Conservation (phyloP, 768 basidiomycete species). For the Sutorius australiensis region DNA sequence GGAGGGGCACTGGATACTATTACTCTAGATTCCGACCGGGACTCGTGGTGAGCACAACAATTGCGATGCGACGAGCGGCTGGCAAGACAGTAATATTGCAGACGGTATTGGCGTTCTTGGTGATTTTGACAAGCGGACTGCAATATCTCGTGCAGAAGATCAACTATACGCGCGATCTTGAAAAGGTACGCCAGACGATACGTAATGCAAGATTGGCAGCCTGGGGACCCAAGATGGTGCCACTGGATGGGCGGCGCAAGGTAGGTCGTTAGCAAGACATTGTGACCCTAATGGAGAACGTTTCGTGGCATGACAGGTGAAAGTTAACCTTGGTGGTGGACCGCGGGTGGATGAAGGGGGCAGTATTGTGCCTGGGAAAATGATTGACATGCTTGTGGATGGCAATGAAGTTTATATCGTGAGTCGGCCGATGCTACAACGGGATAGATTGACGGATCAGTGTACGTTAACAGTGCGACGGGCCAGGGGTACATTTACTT, state of each 20-base stretch:
- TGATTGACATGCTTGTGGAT: conserved; percentile 81
- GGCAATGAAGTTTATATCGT: conserved; percentile 73
- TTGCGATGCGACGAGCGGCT: not conserved
- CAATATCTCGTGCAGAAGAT: conserved; percentile 79
- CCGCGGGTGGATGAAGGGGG: conserved; percentile 55
- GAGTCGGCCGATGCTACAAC: conserved; percentile 32
- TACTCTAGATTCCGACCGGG: conserved; percentile 96
- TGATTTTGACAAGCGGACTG: conserved; percentile 68
- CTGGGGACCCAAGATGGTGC: conserved; percentile 77
- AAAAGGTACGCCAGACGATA: conserved; percentile 60
- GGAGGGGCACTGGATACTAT: conserved; percentile 96
- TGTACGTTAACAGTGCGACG: conserved; percentile 48
- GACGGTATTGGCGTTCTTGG: conserved; percentile 77
- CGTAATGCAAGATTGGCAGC: conserved; percentile 65
- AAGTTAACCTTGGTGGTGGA: conserved; percentile 60
- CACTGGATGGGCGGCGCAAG: conserved; percentile 63
- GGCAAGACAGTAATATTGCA: conserved; percentile 27
- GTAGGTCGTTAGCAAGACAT: conserved; percentile 35
- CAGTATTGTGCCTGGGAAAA: conserved; percentile 43
- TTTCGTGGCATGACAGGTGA: conserved; percentile 48
- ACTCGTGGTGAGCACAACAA: conserved; percentile 52
- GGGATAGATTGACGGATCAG: conserved; percentile 8
- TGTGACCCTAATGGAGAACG: conserved; percentile 2
- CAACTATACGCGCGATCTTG: conserved; percentile 71
- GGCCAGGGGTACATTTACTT: conserved; percentile 52